Evolutionary conservation across 2,329 filamentous ascomycete genomes (phyloP).

Genomic region (Dothiorella sarmentorum): DNA sequence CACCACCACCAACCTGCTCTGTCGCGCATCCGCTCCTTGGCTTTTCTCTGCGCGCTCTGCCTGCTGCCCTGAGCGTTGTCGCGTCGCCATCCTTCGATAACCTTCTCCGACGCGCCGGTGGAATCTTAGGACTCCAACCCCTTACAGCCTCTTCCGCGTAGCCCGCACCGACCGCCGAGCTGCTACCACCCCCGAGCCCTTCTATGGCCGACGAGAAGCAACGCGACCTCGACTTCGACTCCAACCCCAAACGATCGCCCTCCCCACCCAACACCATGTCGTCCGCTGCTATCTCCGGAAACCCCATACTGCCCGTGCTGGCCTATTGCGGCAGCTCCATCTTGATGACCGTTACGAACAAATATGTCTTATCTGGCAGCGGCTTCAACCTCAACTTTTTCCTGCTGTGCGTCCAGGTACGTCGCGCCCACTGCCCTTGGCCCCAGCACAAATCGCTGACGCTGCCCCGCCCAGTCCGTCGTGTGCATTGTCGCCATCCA

Average conservation of each 20-base stretch:
- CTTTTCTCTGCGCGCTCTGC: not conserved
- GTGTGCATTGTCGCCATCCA: slow-evolving; percentile 86
- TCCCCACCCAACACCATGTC: slow-evolving; percentile 47
- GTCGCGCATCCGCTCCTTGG: not conserved
- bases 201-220: slow-evolving; percentile 88
- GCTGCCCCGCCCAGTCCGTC: slow-evolving; percentile 62
- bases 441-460: slow-evolving; percentile 23
- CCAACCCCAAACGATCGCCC: slow-evolving; percentile 48
- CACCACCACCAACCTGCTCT: not conserved
- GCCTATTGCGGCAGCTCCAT: slow-evolving; percentile 96
- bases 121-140: slow-evolving; percentile 13
- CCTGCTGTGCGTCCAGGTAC: slow-evolving; percentile 86
- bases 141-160: slow-evolving; percentile 10
- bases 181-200: slow-evolving; percentile 4
- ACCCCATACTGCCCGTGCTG: slow-evolving; percentile 74
- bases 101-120: slow-evolving; percentile 3
- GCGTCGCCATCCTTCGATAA: slow-evolving; percentile 1
- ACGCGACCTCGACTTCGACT: slow-evolving; percentile 67
- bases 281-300: slow-evolving; percentile 59
- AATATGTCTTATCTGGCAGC: slow-evolving; percentile 89
- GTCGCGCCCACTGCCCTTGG: slow-evolving; percentile 25
- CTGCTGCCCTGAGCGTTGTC: not conserved
- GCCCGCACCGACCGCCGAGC: slow-evolving; percentile 7
- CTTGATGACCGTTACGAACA: slow-evolving; percentile 99
- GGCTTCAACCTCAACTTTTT: slow-evolving; percentile 97